Evolutionary conservation across 2,329 filamentous ascomycete species (phyloP).

Genomic region (Elsinoe necatrix): DNA sequence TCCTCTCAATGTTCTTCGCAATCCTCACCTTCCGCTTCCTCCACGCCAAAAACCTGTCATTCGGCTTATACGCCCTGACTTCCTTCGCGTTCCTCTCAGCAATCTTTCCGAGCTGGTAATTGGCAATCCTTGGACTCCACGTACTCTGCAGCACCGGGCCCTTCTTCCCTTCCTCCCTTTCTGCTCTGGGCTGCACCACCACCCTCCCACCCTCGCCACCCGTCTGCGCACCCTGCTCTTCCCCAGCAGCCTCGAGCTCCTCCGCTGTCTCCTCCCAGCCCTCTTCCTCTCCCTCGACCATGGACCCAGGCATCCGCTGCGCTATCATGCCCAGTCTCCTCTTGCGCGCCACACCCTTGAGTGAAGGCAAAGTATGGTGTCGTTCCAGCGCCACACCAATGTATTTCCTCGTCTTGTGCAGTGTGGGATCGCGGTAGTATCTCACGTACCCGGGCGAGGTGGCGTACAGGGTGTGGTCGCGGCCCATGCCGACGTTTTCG

Average conservation of each 20-base stretch:
- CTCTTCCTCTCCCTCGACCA: neutral
- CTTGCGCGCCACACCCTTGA: constrained; percentile 62
- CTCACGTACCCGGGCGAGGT: constrained; percentile 82
- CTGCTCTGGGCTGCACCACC: constrained; percentile 21
- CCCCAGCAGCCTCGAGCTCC: constrained; percentile 14
- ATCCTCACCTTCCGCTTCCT: constrained; percentile 48
- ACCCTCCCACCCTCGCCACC: constrained; percentile 17
- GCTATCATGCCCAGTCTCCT: constrained; percentile 68
- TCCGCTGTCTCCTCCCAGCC: constrained; percentile 16
- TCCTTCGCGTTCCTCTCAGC: constrained; percentile 52
- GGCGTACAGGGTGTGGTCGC: constrained; percentile 93
- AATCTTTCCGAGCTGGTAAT: constrained; percentile 58
- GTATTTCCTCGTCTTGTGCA: constrained; percentile 81
- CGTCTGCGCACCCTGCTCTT: neutral
- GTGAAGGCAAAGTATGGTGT: constrained; percentile 68
- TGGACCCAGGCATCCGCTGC: constrained; percentile 30
- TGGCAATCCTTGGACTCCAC: constrained; percentile 33
- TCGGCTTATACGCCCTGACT: constrained; percentile 48
- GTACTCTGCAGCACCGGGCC: constrained; percentile 3
- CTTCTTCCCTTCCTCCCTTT: constrained; percentile 18
- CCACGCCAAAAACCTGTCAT: constrained; percentile 58
- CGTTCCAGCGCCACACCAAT: constrained; percentile 89
- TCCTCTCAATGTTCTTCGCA: constrained; percentile 45
- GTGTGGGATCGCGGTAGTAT: constrained; percentile 83
- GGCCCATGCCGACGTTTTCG: constrained; percentile 89